Evolutionary conservation across 768 basidiomycete species (phyloP), one percentile per base, ranked within the genome.

Genomic region (Tylopilus sp.): DNA sequence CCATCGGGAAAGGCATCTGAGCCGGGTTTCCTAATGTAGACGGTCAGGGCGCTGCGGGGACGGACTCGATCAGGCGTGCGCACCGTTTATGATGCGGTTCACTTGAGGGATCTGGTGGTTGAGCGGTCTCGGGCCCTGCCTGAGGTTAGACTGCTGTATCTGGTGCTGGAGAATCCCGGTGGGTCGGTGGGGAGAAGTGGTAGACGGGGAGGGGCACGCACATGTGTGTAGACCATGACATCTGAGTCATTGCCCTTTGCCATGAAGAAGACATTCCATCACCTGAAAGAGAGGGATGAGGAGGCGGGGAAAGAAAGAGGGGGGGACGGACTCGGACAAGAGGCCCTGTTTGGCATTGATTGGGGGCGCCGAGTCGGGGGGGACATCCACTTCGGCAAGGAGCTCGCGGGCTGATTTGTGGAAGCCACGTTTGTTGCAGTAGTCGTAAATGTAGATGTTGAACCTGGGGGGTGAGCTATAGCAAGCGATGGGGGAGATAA

Each of bases 211-310:
- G 29, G 30, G 12, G 31, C 24, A 72, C 82, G 49, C 58, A 87
- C 88, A 73, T 86, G 83, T 0, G 80, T 83, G 65, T 89, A 90
- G 31, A 84, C 53, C 66, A 89, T 58, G 22, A 86, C 88, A 57
- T 90, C 87, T 1, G 64, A 66, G 28, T 80, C 81, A 45, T 78
- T 85, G 57, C 85, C 87, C 71, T 91, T 91, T 42, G 89, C 87
- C 13, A 84, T 83, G 66, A 91, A 92, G 16, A 92, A 92, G 22
- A 92, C 89, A 59, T 83, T 87, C 89, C 89, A 92, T 89, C 89
- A 92, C 66, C 89, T 90, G 59, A 28, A 50, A 11, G 28, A 13
- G 34, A 7, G 37, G 25, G 22, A 48, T 38, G 30, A 61, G 45
- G 33, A 11, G 21, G 10, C n/a, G 29, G 10, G 26, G 4, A 25